Base-by-base conservation (phyloP, 2,329 filamentous ascomycete species). In the Talaromyces sp. region DNA sequence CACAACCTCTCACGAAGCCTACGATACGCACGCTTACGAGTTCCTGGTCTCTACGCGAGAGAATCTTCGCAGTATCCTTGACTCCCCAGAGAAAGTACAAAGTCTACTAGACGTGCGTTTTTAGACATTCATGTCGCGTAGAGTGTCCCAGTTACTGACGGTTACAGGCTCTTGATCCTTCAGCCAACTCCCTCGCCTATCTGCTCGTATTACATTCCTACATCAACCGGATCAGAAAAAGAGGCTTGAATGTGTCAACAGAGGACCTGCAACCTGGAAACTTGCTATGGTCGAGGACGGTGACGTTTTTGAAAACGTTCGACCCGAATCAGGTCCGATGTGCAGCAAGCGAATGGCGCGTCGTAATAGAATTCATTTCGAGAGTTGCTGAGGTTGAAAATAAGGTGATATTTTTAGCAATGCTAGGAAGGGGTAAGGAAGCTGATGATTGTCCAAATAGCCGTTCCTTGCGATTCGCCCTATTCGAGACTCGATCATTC, bases 101-200 rank as follows among this genome's bases (percentile, higher is more conserved):
- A 70, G 35, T 75, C 74, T 54, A 74, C 73, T 78, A 33, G 70
- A 76, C 67, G 76, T 77, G 68, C 73, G 76, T 61, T 49, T 31
- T 19, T 19, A 16, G 22, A 31, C 27, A 4, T 39, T 33, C 10
- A 27, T 62, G 64, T 59, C 5, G 7, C 41, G 27, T 33, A 4
- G 41, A 37, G 11, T 31, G 47, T 69, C 27, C 35, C 16, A 59
- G 22, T n/a, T n/a, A 33, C 56, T 67, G 33, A 65, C n/a, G 19
- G 35, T 9, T 61, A 37, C 60, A 76, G 72, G 65, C 70, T 41
- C 69, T 88, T 65, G 81, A 89, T 69, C 87, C 88, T 22, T 74
- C 82, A 8, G 74, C 81, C 45, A 86, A 90, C 73, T 84, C 85
- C 19, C 80, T 89, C 67, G 79, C 85, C 9, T 90, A 88, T 74